Evolutionary conservation across 805 yeast species (phyloP), one percentile per base, ranked within the genome.

Genomic region (Cyberlindnera veronae): DNA sequence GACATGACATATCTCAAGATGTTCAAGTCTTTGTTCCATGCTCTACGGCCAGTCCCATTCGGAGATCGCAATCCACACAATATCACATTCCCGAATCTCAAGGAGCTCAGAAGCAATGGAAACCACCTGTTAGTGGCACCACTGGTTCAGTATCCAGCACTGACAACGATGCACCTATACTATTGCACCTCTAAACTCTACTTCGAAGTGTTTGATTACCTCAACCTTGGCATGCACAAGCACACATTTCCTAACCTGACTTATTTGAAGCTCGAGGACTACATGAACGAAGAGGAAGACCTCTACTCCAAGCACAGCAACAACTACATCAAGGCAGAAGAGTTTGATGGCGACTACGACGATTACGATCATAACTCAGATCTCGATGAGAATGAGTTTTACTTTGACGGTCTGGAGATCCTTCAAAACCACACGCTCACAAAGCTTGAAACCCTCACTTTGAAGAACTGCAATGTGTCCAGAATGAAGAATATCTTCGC

Each of bases 341-440:
- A 42, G 6, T 37, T 20, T 18, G 45, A 38, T n/a, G 44, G 43
- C 15, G 55, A 44, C 35, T 57, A 50, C 20, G 62, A 59, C 15
- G 63, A 61, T 12, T 58, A 56, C 29, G 66, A 60, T 14, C 57
- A 56, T 21, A 60, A 61, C 22, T 59, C 61, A 3, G 60, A 58
- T 17, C 48, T 58, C n/a, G 62, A 58, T 20, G 65, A 62, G 41
- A 67, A 65, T 33, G 60, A 54, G 34, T 51, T 66, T 28, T 66
- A 63, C 42, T 63, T 68, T 45, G 66, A 64, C 42, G 70, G 60
- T 0, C 24, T 55, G 16, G 60, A 55, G 38, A 51, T 55, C 3
- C 26, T 55, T 3, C 49, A 46, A 14, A 55, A 54, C 26, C 34
- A 44, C 16, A 37, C 13, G 6, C 35, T 49, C 18, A 44, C 52